These are phyloP conservation scores for Copromyces sp. DNA, from an alignment of 495 filamentous ascomycete genomes.

Conservation along the genomic window DNA sequence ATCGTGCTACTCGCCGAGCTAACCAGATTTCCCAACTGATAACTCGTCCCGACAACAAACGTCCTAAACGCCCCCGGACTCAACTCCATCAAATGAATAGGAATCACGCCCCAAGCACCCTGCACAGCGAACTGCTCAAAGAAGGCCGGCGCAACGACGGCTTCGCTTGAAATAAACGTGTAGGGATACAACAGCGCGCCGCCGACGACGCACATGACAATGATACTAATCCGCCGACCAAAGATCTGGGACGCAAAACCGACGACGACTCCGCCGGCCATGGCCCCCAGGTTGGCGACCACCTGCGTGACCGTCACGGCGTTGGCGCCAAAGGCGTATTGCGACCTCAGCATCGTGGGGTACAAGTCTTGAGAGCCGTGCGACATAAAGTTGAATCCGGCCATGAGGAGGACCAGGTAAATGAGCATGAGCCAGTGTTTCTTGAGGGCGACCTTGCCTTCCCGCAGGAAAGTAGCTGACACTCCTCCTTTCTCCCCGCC, in stretches of 20 bases:
- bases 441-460: slow-evolving; percentile 66
- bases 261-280: slow-evolving; percentile 64
- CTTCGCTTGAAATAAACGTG: slow-evolving; percentile 48
- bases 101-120: slow-evolving; percentile 76
- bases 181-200: slow-evolving; percentile 77
- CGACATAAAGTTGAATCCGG: slow-evolving; percentile 89
- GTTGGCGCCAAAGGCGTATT: slow-evolving; percentile 62
- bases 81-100: slow-evolving; percentile 82
- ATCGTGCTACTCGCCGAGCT: too few relatives aligned
- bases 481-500: slow-evolving; percentile 18
- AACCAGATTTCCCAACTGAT: slow-evolving; percentile 82
- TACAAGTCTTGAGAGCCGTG: slow-evolving; percentile 91
- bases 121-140: slow-evolving; percentile 89
- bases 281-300: slow-evolving; percentile 73
- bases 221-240: slow-evolving; percentile 72
- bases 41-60: slow-evolving; percentile 72
- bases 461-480: slow-evolving; percentile 54
- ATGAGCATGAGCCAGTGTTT: slow-evolving; percentile 69
- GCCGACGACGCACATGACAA: slow-evolving; percentile 64
- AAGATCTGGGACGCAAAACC: slow-evolving; percentile 75
- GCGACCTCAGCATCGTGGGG: slow-evolving; percentile 70
- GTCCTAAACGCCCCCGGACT: slow-evolving; percentile 73
- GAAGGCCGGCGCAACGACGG: slow-evolving; percentile 73
- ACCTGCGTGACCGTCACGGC: slow-evolving; percentile 76
- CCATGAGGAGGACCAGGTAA: slow-evolving; percentile 79